Evolutionary conservation across 768 basidiomycete species (phyloP).

Genomic region (Mycena chlorophos): DNA sequence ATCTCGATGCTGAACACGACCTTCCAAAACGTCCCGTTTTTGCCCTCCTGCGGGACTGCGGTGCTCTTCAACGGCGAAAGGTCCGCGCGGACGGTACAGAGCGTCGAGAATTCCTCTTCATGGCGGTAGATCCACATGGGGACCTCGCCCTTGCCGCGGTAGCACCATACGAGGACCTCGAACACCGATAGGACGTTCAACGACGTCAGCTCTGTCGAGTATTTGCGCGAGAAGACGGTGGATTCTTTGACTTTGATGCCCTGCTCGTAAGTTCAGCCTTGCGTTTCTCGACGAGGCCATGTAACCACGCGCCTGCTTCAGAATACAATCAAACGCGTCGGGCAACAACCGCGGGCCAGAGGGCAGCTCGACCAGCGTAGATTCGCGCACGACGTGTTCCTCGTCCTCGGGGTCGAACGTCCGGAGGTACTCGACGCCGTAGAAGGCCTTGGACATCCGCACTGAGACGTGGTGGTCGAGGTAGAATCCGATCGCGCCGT

Average conservation of each 20-base stretch:
- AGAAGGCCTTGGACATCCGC: constrained; percentile 78
- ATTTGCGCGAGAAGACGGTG: constrained; percentile 78
- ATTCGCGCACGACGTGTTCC: constrained; percentile 64
- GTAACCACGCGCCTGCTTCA: constrained; percentile 57
- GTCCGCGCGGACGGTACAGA: constrained; percentile 79
- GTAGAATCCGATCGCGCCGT: constrained; percentile 83
- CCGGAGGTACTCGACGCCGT: constrained; percentile 77
- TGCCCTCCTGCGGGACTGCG: constrained; percentile 65
- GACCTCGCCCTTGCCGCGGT: constrained; percentile 66
- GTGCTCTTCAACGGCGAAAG: constrained; percentile 70
- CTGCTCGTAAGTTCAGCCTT: no score
- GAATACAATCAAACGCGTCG: constrained; percentile 81
- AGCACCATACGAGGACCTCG: constrained; percentile 86
- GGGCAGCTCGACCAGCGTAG: constrained; percentile 70
- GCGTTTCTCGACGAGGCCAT: no score
- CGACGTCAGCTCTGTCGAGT: constrained; percentile 79
- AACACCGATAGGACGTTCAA: constrained; percentile 75
- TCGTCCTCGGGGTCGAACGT: constrained; percentile 64
- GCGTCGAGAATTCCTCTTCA: constrained; percentile 72
- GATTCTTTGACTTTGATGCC: constrained; percentile 78
- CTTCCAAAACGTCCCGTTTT: constrained; percentile 73
- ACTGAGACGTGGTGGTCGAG: constrained; percentile 84
- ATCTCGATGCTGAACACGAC: constrained; percentile 85
- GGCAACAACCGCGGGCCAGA: constrained; percentile 77
- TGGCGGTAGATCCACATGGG: constrained; percentile 75